Conservation (phyloP, 495 filamentous ascomycete species). For the Podospora pseudopauciseta region DNA sequence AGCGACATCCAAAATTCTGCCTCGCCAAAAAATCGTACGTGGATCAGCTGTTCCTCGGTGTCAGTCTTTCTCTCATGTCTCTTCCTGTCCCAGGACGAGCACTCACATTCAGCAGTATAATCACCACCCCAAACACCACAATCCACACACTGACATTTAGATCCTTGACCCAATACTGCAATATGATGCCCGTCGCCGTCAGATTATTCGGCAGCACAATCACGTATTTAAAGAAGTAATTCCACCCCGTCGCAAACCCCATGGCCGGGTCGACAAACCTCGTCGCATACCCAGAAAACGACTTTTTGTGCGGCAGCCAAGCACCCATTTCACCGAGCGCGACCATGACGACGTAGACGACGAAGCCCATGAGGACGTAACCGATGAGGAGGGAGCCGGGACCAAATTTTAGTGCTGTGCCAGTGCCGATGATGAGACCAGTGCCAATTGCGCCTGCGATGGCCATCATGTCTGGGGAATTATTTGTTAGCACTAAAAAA, state of each 20-base stretch:
- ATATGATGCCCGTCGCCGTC: conserved; percentile 67
- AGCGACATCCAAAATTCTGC: conserved; percentile 77
- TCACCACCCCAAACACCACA: conserved; percentile 59
- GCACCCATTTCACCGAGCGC: conserved; percentile 59
- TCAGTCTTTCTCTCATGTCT: background rate
- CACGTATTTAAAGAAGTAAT: conserved; percentile 60
- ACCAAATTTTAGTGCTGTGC: conserved; percentile 27
- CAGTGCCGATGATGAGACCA: conserved; percentile 32
- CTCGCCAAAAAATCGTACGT: conserved; percentile 71
- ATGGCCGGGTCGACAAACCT: conserved; percentile 75
- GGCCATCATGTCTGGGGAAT: conserved; percentile 56
- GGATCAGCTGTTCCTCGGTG: conserved; percentile 34
- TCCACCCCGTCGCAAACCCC: conserved; percentile 48
- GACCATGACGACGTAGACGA: conserved; percentile 48
- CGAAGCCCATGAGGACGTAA: conserved; percentile 48
- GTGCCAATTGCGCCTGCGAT: conserved; percentile 83
- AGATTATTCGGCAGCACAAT: conserved; percentile 76
- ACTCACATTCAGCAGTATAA: conserved; percentile 50
- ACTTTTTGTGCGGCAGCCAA: conserved; percentile 60
- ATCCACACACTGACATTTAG: conserved; percentile 77
- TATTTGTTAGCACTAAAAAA: background rate
- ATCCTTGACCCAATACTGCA: conserved; percentile 64
- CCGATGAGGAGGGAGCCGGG: conserved; percentile 72
- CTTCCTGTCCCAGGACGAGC: background rate
- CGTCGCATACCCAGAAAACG: conserved; percentile 63